phyloP scores from a whole-genome alignment of 164 flowering plant species.

The Vitis rotundifolia region DNA sequence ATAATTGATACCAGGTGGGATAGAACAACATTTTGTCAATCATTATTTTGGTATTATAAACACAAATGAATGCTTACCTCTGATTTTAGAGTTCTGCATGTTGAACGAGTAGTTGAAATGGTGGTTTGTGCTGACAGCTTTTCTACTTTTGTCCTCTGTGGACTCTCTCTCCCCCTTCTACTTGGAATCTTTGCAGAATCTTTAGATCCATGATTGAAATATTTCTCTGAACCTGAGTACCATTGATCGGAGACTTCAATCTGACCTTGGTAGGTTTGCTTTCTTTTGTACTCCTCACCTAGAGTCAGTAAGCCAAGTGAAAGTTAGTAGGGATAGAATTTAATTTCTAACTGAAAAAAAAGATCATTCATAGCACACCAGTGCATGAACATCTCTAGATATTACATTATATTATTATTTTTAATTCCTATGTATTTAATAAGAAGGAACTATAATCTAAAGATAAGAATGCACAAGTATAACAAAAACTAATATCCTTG shows the following conservation, averaged over 20 bases:
- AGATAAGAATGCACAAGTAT: too few species aligned
- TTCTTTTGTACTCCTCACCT: constrained; percentile 27
- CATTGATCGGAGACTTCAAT: constrained; percentile 18
- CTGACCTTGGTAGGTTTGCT: constrained; percentile 25
- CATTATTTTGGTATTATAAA: too few species aligned
- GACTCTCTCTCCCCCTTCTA: constrained; percentile 29
- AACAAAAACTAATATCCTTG: not conserved
- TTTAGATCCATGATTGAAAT: constrained; percentile 24
- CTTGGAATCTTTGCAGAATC: constrained; percentile 25
- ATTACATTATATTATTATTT: not conserved
- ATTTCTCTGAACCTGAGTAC: constrained; percentile 15
- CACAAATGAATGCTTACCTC: constrained; percentile 31
- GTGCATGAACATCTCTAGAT: too few species aligned
- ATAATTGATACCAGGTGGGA: too few species aligned
- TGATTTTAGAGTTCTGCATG: constrained; percentile 21
- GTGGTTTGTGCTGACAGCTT: constrained; percentile 26
- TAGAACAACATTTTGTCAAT: too few species aligned
- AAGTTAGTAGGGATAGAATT: not conserved
- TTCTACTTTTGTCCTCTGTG: constrained; percentile 28
- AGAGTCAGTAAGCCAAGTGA: constrained; percentile 10
- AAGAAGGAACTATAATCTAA: too few species aligned
- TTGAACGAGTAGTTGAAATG: constrained; percentile 10
- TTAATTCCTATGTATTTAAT: too few species aligned
- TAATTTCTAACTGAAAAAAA: not conserved
- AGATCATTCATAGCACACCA: not conserved